Conservation (phyloP, 192 early-diverging fungal genomes). For the Phlyctochytrium planicorne region DNA sequence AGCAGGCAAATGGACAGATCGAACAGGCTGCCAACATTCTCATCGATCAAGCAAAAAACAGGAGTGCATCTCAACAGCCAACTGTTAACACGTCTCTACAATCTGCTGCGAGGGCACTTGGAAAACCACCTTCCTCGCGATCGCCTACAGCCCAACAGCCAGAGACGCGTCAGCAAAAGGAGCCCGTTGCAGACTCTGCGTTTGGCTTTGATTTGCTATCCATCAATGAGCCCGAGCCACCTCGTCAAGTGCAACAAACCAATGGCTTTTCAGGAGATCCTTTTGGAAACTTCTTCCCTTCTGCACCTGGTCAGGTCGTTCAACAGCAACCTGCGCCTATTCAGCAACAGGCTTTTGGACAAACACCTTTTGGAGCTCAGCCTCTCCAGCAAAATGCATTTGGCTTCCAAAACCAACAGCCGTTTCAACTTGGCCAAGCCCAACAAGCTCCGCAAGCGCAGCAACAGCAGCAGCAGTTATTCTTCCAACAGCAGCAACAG, state of each 20-base stretch:
- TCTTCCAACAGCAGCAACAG: constrained; percentile 15
- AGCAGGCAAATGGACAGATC: constrained; percentile 69
- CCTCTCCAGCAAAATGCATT: background rate
- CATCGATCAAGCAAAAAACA: constrained; percentile 33
- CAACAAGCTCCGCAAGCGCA: constrained; percentile 13
- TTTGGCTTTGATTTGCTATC: background rate
- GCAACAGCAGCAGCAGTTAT: background rate
- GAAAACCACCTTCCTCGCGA: background rate
- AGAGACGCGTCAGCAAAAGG: no score
- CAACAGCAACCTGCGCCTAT: no score
- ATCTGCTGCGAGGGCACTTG: background rate
- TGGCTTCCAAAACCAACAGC: background rate
- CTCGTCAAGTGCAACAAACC: background rate
- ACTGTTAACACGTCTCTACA: background rate
- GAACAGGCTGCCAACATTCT: constrained; percentile 70
- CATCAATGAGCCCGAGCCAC: background rate
- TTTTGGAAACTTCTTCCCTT: constrained; percentile 1
- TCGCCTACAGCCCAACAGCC: no score
- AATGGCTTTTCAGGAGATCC: constrained; percentile 3
- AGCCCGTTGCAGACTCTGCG: background rate
- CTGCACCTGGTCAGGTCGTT: no score
- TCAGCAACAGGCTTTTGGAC: no score
- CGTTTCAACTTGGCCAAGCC: background rate
- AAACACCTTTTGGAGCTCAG: background rate
- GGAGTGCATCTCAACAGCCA: constrained; percentile 11